Evolutionary conservation across 352 stramenopile species (phyloP).

Genomic region (Aphanomyces euteiches): DNA sequence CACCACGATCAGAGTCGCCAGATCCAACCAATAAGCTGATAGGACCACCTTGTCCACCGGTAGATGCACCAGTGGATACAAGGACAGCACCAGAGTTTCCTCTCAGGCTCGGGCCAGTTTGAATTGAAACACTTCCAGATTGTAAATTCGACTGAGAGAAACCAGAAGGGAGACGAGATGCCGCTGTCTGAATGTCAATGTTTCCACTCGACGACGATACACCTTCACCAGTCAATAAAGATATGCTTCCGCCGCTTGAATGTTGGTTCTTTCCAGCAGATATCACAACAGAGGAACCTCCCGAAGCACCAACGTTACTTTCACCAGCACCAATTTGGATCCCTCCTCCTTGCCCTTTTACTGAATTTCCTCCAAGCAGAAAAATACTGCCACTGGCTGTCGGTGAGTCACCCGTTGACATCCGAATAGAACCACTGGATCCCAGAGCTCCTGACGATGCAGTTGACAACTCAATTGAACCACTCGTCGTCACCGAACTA

Average conservation of each 20-base stretch:
- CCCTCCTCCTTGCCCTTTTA: not conserved
- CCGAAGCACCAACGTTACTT: not conserved
- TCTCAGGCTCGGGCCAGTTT: conserved; percentile 14
- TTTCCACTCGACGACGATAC: conserved; percentile 15
- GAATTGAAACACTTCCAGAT: conserved; percentile 3
- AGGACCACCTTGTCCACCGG: conserved; percentile 12
- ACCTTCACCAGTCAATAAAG: conserved; percentile 1
- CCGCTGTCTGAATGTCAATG: conserved; percentile 8
- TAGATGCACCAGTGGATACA: conserved; percentile 17
- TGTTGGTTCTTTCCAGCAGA: not conserved
- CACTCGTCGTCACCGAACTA: not conserved
- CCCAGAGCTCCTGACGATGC: conserved; percentile 1
- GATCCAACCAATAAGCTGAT: conserved; percentile 28
- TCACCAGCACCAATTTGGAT: not conserved
- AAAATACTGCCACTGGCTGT: not conserved
- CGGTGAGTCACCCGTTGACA: conserved; percentile 3
- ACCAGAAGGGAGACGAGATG: not conserved
- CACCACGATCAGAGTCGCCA: conserved; percentile 27
- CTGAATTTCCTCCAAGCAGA: not conserved
- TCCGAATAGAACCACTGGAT: not conserved
- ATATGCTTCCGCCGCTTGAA: conserved; percentile 2
- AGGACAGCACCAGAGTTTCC: conserved; percentile 21
- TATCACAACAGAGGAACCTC: not conserved
- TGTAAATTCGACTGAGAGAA: not conserved
- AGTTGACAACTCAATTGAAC: not conserved